Evolutionary conservation across 345 rosid species (phyloP), one percentile per base, ranked within the genome.

Genomic region (Anastatica hierochuntica): DNA sequence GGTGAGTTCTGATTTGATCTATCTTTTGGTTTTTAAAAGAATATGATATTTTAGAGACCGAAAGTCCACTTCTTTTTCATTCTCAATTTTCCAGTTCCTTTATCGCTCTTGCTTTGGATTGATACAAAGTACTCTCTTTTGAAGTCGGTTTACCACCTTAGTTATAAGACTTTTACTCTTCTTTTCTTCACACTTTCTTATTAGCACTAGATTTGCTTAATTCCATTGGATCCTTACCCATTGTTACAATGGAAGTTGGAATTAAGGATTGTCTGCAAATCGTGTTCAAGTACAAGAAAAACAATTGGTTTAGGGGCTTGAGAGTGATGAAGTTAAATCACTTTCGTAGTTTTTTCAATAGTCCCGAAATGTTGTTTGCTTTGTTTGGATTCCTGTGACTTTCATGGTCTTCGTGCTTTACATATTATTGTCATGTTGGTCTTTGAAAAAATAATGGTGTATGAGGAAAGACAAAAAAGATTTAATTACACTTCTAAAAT

Each of bases 191-290:
- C 64, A 15, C 9, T 43, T 49, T 49, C 17, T 45, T 53, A 12
- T 21, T 54, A 58, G 36, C 48, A 34, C 19, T 50, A n/a, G 33
- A 14, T 21, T 38, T 30, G 42, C 63, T 66, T 11, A 35, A 49
- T 24, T 18, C 38, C 20, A 7, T 63, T 27, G 43, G 27, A n/a
- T n/a, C n/a, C n/a, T n/a, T n/a, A n/a, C 56, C 56, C n/a, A 39
- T 67, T 38, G 33, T 74, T 58, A 78, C 88, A 95, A 88, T 94
- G 99, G 99, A 94, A 83, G 97, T 94, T 49, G 99, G 97, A 62
- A 88, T 94, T 13, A 97, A 94, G 72, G 99, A 94, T 66, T 94
- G 95, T 64, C 68, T 94, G 9, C 99, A 94, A 63, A 94, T 94
- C 19, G 99, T 85, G 76, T 94, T 94, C 71, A 97, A 94, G 76